A percentile compares a stretch with the other conserved stretches of the same genome.
Conservation (phyloP, 2,329 filamentous ascomycete species). For the Paraconiothyrium sp. region DNA sequence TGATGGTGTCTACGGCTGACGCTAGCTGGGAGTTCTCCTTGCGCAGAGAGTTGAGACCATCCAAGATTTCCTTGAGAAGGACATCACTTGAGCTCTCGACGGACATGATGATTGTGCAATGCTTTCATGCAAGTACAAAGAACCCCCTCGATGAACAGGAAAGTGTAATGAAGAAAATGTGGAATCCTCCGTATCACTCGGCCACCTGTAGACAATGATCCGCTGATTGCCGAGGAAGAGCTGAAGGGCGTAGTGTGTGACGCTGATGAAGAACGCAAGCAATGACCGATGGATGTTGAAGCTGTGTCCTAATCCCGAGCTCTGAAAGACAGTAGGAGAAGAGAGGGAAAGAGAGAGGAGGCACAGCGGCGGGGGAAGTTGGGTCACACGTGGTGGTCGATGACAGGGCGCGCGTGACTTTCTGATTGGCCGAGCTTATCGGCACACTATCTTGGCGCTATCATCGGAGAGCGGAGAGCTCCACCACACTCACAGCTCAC, state of each 20-base stretch:
- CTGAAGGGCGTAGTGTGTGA: neutral
- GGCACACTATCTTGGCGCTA: slow-evolving; percentile 29
- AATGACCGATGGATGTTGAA: neutral
- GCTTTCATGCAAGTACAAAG: slow-evolving; percentile 19
- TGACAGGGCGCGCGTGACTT: slow-evolving; percentile 34
- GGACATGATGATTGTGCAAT: slow-evolving; percentile 38
- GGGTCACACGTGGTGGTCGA: slow-evolving; percentile 23
- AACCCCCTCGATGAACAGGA: slow-evolving; percentile 14
- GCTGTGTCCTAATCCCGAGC: neutral
- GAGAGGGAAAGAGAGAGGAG: slow-evolving; percentile 13
- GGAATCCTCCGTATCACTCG: slow-evolving; percentile 6
- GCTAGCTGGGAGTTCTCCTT: slow-evolving; percentile 65
- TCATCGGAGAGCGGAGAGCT: slow-evolving; percentile 25
- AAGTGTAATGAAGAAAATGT: slow-evolving; percentile 23
- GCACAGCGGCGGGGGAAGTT: slow-evolving; percentile 26
- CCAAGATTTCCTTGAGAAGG: slow-evolving; percentile 65
- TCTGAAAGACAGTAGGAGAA: slow-evolving; percentile 4
- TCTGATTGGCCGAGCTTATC: slow-evolving; percentile 41
- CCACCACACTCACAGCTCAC: slow-evolving; percentile 15
- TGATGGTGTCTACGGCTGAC: slow-evolving; percentile 67
- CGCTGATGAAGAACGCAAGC: neutral
- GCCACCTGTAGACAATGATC: slow-evolving; percentile 22
- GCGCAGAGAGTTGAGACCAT: slow-evolving; percentile 64
- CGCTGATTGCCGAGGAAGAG: slow-evolving; percentile 18
- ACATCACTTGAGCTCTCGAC: slow-evolving; percentile 42